These are phyloP conservation scores for Jatropha podagrica DNA, from an alignment of 441 rosid genomes.

Conservation along the genomic window DNA sequence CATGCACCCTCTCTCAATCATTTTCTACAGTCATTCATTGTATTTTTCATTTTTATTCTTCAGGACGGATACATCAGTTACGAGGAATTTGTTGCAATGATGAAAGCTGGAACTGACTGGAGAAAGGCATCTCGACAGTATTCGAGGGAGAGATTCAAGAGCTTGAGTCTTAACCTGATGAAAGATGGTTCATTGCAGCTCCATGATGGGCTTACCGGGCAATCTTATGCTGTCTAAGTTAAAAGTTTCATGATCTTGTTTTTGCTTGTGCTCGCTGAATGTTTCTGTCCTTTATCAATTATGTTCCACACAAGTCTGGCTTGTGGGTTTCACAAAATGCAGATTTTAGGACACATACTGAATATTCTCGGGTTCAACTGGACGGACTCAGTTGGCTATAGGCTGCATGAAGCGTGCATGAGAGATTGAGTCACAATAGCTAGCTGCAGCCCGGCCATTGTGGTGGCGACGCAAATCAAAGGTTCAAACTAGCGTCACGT, in stretches of 20 bases:
- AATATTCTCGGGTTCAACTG: slow-evolving; percentile 12
- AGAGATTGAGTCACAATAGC: not conserved
- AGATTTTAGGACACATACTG: slow-evolving; percentile 11
- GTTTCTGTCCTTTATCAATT: slow-evolving; percentile 16
- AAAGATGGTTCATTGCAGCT: slow-evolving; percentile 95
- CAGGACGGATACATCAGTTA: slow-evolving; percentile 90
- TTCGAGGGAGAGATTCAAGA: slow-evolving; percentile 98
- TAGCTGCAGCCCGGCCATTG: slow-evolving; percentile 5
- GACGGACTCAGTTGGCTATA: slow-evolving; percentile 12
- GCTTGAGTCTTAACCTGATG: slow-evolving; percentile 89
- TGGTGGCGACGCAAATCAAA: slow-evolving; percentile 4
- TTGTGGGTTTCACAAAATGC: slow-evolving; percentile 12
- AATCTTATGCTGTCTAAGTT: slow-evolving; percentile 62
- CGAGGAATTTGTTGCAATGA: slow-evolving; percentile 92
- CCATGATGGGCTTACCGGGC: slow-evolving; percentile 79
- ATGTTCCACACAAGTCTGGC: slow-evolving; percentile 11
- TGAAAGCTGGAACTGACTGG: slow-evolving; percentile 99
- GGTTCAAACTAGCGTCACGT: slow-evolving; percentile 22
- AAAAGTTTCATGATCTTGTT: slow-evolving; percentile 14
- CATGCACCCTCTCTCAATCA: not conserved
- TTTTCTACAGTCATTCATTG: not conserved
- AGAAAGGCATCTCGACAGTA: slow-evolving; percentile 97
- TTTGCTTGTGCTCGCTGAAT: slow-evolving; percentile 15
- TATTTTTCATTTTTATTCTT: slow-evolving; percentile 6
- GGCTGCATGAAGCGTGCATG: slow-evolving; percentile 22